Percentiles rank a stretch among this genome's conserved stretches.
phyloP scores from a whole-genome alignment of 805 yeast species.

The Maudiozyma pseudohumilis region DNA sequence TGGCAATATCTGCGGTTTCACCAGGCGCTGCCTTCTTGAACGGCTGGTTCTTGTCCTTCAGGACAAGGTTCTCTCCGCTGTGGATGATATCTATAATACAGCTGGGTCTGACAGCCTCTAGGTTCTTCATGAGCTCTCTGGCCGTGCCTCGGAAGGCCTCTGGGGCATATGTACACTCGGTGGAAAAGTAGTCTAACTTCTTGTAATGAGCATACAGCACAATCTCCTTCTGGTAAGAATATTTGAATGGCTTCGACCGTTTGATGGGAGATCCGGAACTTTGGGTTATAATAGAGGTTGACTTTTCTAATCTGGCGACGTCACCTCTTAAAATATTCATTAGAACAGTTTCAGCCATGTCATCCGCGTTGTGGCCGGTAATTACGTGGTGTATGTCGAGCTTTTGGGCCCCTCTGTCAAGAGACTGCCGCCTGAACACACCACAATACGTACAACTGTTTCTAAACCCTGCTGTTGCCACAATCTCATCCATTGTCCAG shows the following conservation, averaged over 20 bases:
- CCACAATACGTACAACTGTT: constrained; percentile 98
- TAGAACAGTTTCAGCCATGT: constrained; percentile 95
- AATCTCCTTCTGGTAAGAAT: constrained; percentile 92
- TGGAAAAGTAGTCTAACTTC: constrained; percentile 87
- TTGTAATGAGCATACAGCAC: constrained; percentile 95
- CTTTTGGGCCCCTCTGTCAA: constrained; percentile 90
- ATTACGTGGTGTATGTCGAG: constrained; percentile 82
- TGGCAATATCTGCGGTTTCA: constrained; percentile 1
- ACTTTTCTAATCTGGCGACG: constrained; percentile 79
- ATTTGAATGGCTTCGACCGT: constrained; percentile 92
- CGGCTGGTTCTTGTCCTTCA: constrained; percentile 43
- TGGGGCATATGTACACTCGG: constrained; percentile 97
- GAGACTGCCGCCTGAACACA: constrained; percentile 89
- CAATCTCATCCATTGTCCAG: constrained; percentile 99
- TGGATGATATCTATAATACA: constrained; percentile 90
- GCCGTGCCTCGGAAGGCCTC: constrained; percentile 98
- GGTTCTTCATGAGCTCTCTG: constrained; percentile 77
- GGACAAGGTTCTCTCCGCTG: constrained; percentile 78
- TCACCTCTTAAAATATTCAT: constrained; percentile 97
- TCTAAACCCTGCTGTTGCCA: constrained; percentile 84
- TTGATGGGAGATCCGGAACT: constrained; percentile 81
- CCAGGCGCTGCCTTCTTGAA: constrained; percentile 10
- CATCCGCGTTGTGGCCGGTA: constrained; percentile 98
- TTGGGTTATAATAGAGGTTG: constrained; percentile 76
- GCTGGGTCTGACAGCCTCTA: constrained; percentile 84